Base-by-base conservation (phyloP, 2,329 filamentous ascomycete genomes). In the Alternaria rosae region DNA sequence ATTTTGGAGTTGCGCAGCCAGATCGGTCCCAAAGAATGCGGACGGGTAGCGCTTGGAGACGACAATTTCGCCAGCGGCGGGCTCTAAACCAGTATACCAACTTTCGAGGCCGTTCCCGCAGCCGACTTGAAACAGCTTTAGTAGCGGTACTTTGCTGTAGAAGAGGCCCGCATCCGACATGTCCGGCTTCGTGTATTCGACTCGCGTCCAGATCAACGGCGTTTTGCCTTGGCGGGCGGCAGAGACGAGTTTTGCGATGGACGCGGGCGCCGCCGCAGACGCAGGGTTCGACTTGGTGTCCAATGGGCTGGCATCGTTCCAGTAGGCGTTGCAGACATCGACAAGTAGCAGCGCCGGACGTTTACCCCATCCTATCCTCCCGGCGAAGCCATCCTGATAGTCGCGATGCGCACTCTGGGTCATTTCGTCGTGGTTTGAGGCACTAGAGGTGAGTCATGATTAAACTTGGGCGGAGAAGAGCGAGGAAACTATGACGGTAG, bases 241-340 rank as follows among this genome's bases (percentile, higher is more conserved):
- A 4, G 70, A 73, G 13, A 84, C 75, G 9, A 85, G 76, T 7
- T 70, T 70, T 13, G 75, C 71, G 70, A 83, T 83, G 5, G 75
- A 76, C 7, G 73, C 76, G 2, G 81, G 81, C 25, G 76, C 76
- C 9, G 70, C 64, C 10, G 71, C 75, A 20, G 76, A 76, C 13
- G 76, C 74, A 15, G 79, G 73, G 67, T 83, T 78, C 6, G 71
- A 70, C n/a, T 72, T 72, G 21, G 78, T 76, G 53, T 80, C 77
- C n/a, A 85, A 73, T 3, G 81, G 81, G 38, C 81, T 83, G 3
- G 74, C 77, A 25, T 75, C 66, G 5, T 74, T 76, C 80, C 81
- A 84, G 70, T 84, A 84, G 13, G 81, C 82, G 38, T 78, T 81
- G 71, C 82, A 84, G 42, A 84, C 81, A 66, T 84, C 82, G 70